Percentiles rank a stretch among this genome's conserved stretches.
Evolutionary conservation across 208 protist genomes (phyloP).

Genomic region (Trichomonas tenax): DNA sequence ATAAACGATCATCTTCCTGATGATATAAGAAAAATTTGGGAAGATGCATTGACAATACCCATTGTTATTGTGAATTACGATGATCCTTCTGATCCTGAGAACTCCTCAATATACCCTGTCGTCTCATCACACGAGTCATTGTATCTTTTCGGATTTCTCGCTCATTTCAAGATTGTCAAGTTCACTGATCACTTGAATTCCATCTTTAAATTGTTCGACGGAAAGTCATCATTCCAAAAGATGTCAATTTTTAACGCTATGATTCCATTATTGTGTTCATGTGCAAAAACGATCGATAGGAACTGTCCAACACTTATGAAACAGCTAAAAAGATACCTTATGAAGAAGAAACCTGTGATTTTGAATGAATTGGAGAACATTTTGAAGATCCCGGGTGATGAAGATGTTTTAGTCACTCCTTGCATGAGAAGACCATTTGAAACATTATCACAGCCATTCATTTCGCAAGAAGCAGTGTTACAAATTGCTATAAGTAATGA

Average conservation of each 20-base stretch:
- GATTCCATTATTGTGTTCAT: not conserved
- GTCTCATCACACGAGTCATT: not conserved
- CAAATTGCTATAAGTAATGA: not conserved
- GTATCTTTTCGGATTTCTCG: not conserved
- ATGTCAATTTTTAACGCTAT: not conserved
- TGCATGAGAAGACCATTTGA: not conserved
- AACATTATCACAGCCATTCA: not conserved
- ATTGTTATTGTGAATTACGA: not conserved
- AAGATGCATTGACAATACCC: not conserved
- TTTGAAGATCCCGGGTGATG: not conserved
- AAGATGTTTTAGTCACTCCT: not conserved
- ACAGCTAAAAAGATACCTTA: not conserved
- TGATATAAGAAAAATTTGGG: not conserved
- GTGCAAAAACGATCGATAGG: not conserved
- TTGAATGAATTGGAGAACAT: not conserved
- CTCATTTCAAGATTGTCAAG: not conserved
- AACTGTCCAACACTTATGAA: not conserved
- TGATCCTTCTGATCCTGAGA: not conserved
- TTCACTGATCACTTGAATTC: not conserved
- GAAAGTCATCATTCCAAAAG: not conserved
- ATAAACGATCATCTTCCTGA: not conserved
- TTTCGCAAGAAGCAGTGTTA: not conserved
- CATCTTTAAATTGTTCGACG: not conserved
- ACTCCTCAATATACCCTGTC: not conserved
- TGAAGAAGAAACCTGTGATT: not conserved